Conservation (phyloP, 176 grass and related monocot species). For the Oryza meyeriana region DNA sequence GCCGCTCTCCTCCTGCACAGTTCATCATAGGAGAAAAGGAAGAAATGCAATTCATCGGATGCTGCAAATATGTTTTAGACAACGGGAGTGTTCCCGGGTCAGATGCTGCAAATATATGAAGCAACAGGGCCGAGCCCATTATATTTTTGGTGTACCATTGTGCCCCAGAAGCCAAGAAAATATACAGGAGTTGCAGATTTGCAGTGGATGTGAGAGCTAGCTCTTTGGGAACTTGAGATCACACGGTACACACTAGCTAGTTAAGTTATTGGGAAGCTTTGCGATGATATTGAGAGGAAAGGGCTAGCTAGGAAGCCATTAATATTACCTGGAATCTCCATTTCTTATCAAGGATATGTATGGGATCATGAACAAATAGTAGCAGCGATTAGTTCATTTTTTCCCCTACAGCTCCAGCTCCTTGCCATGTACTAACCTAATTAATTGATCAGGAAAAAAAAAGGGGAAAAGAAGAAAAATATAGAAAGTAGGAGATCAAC, state of each 20-base stretch:
- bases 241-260: neutral
- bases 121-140: neutral
- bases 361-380: conserved; percentile 27
- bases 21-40: neutral
- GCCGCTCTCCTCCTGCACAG: conserved; percentile 27
- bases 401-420: conserved; percentile 8
- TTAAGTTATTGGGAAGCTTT: neutral
- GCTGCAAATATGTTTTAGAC: neutral
- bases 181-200: neutral
- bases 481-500: neutral
- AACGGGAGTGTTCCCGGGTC: too few species aligned
- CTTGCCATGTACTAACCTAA: conserved; percentile 23
- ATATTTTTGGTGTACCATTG: neutral
- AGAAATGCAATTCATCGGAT: neutral
- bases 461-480: neutral
- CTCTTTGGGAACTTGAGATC: neutral
- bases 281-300: neutral
- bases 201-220: neutral
- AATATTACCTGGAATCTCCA: conserved; percentile 30
- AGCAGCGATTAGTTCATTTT: conserved; percentile 8
- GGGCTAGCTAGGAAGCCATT: neutral
- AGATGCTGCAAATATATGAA: neutral
- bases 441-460: neutral
- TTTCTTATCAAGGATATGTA: conserved; percentile 12
- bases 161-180: neutral